Conservation (phyloP, 345 rosid species). For the Brassica rapa region DNA sequence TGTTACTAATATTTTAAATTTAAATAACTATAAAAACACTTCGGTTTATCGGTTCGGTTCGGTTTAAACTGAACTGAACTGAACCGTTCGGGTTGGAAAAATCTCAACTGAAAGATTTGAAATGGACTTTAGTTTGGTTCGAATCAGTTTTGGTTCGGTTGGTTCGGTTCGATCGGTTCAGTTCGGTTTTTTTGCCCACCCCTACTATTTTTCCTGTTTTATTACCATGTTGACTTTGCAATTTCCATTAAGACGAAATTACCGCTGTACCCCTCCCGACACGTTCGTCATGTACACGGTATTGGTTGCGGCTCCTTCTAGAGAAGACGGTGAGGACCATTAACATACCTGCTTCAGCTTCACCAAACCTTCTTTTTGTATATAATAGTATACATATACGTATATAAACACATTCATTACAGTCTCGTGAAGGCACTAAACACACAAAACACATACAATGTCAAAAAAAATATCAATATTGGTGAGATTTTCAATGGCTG, state of each 20-base stretch:
- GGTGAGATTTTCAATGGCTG: constrained; percentile 28
- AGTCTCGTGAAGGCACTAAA: constrained; percentile 36
- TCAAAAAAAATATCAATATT: not conserved
- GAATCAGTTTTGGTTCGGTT: too few species aligned
- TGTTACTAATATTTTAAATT: too few species aligned
- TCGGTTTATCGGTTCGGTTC: too few species aligned
- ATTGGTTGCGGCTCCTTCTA: constrained; percentile 14
- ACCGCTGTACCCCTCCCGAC: constrained; percentile 24
- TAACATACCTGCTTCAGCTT: constrained; percentile 8
- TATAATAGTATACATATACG: not conserved
- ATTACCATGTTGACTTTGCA: constrained; percentile 29
- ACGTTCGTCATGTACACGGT: constrained; percentile 24
- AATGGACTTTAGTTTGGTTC: too few species aligned
- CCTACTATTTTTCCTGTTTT: not conserved
- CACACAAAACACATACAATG: not conserved
- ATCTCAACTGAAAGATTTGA: too few species aligned
- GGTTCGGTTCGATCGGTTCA: too few species aligned
- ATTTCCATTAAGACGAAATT: not conserved
- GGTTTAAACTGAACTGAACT: too few species aligned
- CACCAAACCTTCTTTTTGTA: constrained; percentile 15
- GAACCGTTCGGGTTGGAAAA: too few species aligned
- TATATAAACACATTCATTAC: constrained; percentile 21
- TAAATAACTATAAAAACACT: too few species aligned
- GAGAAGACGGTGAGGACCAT: constrained; percentile 9
- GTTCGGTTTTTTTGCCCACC: too few species aligned